These are phyloP conservation scores for Yarrowia sp. DNA, from an alignment of 805 yeast species.

Conservation along the genomic window DNA sequence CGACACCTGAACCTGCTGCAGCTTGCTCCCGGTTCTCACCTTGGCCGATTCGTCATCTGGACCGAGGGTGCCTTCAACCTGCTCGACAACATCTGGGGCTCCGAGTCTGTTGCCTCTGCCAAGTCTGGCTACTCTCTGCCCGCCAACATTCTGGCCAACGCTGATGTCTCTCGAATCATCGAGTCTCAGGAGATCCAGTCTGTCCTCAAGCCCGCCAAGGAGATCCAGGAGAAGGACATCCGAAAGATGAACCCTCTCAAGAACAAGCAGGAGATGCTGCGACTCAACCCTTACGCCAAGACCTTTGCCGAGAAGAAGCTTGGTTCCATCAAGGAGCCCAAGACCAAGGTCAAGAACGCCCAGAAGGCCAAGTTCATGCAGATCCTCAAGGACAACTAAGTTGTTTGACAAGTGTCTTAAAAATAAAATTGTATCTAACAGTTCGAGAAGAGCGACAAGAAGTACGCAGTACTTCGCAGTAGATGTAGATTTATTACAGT, in stretches of 20 bases:
- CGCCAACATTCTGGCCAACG: slow-evolving; percentile 86
- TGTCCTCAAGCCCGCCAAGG: slow-evolving; percentile 95
- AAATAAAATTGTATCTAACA: too few species aligned
- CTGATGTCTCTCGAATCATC: slow-evolving; percentile 95
- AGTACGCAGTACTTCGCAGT: too few species aligned
- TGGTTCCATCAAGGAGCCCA: slow-evolving; percentile 75
- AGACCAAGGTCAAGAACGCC: slow-evolving; percentile 44
- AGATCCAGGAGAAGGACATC: slow-evolving; percentile 89
- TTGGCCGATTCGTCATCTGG: slow-evolving; percentile 99
- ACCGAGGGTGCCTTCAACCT: slow-evolving; percentile 97
- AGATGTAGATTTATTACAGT: too few species aligned
- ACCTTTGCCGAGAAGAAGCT: slow-evolving; percentile 88
- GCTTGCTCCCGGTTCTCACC: slow-evolving; percentile 99
- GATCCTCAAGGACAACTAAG: slow-evolving; percentile 25
- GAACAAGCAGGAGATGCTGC: slow-evolving; percentile 97
- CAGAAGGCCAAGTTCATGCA: slow-evolving; percentile 30
- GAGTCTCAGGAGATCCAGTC: slow-evolving; percentile 99
- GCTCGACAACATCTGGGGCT: slow-evolving; percentile 96
- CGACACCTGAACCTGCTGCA: slow-evolving; percentile 90
- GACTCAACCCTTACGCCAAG: slow-evolving; percentile 99
- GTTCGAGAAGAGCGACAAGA: too few species aligned
- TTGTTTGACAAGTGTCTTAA: not conserved
- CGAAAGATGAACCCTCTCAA: slow-evolving; percentile 98
- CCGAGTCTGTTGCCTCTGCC: slow-evolving; percentile 72
- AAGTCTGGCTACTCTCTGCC: slow-evolving; percentile 93